phyloP scores from a whole-genome alignment of 1,284 basidiomycete species.

The Cryptococcus neoformans region DNA sequence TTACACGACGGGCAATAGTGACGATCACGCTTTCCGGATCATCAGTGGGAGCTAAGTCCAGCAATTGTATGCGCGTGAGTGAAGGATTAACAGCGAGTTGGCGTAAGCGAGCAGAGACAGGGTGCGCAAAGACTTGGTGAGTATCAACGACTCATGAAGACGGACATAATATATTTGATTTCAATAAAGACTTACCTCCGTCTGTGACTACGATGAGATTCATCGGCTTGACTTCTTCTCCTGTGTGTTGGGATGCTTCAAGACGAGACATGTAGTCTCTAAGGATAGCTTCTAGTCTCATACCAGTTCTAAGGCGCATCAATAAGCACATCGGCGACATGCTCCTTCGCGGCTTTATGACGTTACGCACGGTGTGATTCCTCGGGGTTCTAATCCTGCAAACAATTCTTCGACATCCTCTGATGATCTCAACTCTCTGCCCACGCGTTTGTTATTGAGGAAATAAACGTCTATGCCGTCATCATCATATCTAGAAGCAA shows the following conservation, averaged over 20 bases:
- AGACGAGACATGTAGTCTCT: slow-evolving; percentile 42
- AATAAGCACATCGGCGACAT: not conserved
- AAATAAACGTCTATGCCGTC: slow-evolving; percentile 47
- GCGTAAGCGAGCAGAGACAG: slow-evolving; percentile 11
- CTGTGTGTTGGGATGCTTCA: slow-evolving; percentile 22
- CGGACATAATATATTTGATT: not conserved
- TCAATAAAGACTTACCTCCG: slow-evolving; percentile 27
- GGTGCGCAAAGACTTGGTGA: not conserved
- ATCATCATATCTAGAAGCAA: slow-evolving; percentile 36
- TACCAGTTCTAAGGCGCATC: slow-evolving; percentile 26
- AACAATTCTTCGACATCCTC: slow-evolving; percentile 45
- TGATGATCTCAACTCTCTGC: slow-evolving; percentile 3
- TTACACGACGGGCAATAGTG: slow-evolving; percentile 23
- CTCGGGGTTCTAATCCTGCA: slow-evolving; percentile 36
- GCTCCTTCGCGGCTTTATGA: not conserved
- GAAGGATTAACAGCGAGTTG: not conserved
- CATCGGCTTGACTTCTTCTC: slow-evolving; percentile 30
- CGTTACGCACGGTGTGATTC: slow-evolving; percentile 37
- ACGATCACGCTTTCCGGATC: slow-evolving; percentile 41
- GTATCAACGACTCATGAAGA: not conserved
- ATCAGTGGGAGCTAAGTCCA: slow-evolving; percentile 30
- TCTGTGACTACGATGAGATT: slow-evolving; percentile 46
- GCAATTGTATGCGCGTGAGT: slow-evolving; percentile 11
- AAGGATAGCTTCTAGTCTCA: slow-evolving; percentile 37
- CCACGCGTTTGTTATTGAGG: slow-evolving; percentile 40